Base-by-base conservation (phyloP, 768 basidiomycete species). In the Suillus alpinus region DNA sequence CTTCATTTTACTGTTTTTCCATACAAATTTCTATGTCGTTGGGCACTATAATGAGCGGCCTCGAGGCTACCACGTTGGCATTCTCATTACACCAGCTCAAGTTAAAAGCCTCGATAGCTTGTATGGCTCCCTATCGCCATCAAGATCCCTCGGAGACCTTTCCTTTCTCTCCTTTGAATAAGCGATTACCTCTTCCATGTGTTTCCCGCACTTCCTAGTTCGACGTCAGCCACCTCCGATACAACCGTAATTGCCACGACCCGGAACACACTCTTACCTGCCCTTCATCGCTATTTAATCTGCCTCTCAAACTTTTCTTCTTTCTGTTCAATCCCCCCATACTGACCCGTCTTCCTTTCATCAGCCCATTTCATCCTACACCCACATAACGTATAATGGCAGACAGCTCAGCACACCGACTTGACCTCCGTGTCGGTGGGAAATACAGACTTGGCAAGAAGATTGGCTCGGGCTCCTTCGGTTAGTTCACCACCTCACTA, bases 391-490 rank as follows among this genome's bases (percentile, higher is more conserved):
- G 58, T 55, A 60, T 60, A 66, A 93, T 92, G 92, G 84, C 91
- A 76, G 92, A 94, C 72, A 81, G 80, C 46, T 79, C 88, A 51
- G 73, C 79, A 34, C 82, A 80, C 82, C 85, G 89, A 80, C 83
- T 94, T 62, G 92, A 94, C 79, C 87, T 94, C 67, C 84, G 92
- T 66, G 92, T 94, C 50, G 92, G 92, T 69, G 93, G 92, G 68
- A 94, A 98, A 79, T 98, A 98, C 82, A 86, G 96, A 71, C 88
- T 98, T 66, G 96, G 96, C 63, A 97, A 97, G 85, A 98, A 98
- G 89, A 98, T 98, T 71, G 96, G 96, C 64, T 96, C 94, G 37
- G 96, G 96, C 64, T 98, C 95, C 49, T 98, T 98, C 70, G 94
- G 95, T 96, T 69, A 71, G 90, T 81, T 53, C 57, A 20, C 39